A percentile compares a stretch with the other conserved stretches of the same genome.
Conservation (phyloP, 495 filamentous ascomycete genomes). For the Neurospora tetrasperma region DNA sequence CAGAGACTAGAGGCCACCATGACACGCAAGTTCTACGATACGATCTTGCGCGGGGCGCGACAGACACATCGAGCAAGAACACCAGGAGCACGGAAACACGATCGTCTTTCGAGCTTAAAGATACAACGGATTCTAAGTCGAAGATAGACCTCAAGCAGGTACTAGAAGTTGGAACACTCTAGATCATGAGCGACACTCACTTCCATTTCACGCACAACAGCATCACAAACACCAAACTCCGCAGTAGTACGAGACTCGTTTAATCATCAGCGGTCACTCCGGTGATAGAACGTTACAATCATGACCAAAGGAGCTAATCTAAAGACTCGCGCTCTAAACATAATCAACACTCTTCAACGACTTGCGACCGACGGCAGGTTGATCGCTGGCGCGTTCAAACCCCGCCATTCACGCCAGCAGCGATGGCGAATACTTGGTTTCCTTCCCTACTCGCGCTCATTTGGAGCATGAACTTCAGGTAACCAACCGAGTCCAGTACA, state of each 20-base stretch:
- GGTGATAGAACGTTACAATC: not conserved
- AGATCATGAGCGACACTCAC: not conserved
- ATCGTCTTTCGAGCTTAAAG: not conserved
- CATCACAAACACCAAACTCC: not conserved
- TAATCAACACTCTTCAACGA: not conserved
- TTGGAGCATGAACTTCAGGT: too few relatives aligned
- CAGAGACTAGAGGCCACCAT: not conserved
- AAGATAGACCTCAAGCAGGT: not conserved
- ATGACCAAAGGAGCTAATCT: not conserved
- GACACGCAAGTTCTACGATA: not conserved
- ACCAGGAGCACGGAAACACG: not conserved
- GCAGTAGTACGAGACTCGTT: not conserved
- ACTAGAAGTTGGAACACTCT: not conserved
- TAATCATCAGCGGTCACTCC: not conserved
- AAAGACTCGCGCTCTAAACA: not conserved
- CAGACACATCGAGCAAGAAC: not conserved
- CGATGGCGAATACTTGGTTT: not conserved
- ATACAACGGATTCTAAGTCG: not conserved
- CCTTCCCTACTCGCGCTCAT: not conserved
- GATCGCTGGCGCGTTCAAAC: not conserved
- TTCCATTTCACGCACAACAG: not conserved
- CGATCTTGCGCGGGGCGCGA: not conserved
- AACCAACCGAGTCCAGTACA: not conserved
- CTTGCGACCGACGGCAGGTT: not conserved
- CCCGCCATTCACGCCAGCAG: not conserved